phyloP scores from a whole-genome alignment of 805 yeast genomes.

The Pichia nanzhaoensis region DNA sequence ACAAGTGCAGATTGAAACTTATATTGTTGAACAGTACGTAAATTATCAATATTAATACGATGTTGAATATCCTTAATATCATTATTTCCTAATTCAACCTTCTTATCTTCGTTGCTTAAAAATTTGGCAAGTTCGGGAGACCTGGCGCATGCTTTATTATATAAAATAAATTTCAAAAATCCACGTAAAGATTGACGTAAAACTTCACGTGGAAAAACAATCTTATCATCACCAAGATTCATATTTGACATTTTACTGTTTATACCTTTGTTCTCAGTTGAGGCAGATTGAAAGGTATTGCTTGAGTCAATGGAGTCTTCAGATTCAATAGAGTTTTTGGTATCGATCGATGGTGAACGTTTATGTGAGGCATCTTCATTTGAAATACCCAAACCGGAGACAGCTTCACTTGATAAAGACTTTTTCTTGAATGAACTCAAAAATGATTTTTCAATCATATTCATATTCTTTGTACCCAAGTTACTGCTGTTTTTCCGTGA shows the following conservation, averaged over 20 bases:
- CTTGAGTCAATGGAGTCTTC: constrained; percentile 4
- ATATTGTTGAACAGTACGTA: constrained; percentile 52
- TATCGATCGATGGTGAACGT: background rate
- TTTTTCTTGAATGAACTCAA: constrained; percentile 5
- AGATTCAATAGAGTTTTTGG: background rate
- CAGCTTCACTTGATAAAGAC: background rate
- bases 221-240: constrained; percentile 5
- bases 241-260: background rate
- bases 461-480: background rate
- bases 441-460: constrained; percentile 8
- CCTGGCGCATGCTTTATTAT: constrained; percentile 49
- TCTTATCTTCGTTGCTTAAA: constrained; percentile 29
- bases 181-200: constrained; percentile 73
- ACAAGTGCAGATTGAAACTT: constrained; percentile 58
- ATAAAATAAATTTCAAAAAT: constrained; percentile 49
- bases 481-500: background rate
- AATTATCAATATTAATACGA: constrained; percentile 54
- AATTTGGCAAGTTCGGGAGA: constrained; percentile 50
- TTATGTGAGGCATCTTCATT: background rate
- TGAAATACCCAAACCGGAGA: constrained; percentile 16
- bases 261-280: background rate
- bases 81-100: constrained; percentile 33
- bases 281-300: constrained; percentile 4
- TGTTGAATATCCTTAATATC: constrained; percentile 51
- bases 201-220: constrained; percentile 58